These are phyloP conservation scores for Paraphoma sp. DNA, from an alignment of 2,329 filamentous ascomycete genomes.

Conservation along the genomic window DNA sequence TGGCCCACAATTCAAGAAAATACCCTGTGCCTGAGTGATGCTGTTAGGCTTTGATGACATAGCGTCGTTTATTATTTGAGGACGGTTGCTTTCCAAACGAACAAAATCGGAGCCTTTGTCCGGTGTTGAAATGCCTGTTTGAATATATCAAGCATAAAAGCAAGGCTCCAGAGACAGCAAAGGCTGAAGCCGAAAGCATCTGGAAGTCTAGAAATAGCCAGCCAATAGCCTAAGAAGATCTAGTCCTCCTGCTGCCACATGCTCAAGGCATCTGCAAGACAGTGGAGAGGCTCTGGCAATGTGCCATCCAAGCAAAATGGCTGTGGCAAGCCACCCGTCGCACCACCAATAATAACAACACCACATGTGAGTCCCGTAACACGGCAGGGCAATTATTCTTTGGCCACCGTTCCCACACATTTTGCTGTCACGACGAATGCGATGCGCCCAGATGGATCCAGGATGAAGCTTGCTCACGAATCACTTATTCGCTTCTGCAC, in stretches of 20 bases:
- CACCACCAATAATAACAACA: not conserved
- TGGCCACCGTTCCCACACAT: not conserved
- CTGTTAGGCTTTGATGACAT: slow-evolving; percentile 8
- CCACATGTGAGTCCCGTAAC: not conserved
- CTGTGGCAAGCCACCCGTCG: not conserved
- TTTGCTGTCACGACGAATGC: not conserved
- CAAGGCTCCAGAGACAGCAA: not conserved
- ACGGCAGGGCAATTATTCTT: not conserved
- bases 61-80: too few species aligned
- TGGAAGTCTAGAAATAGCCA: slow-evolving; percentile 6
- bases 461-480: not conserved
- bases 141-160: slow-evolving; percentile 7
- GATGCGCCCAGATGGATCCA: not conserved
- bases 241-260: not conserved
- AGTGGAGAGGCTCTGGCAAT: slow-evolving; percentile 6
- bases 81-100: not conserved
- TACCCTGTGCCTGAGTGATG: slow-evolving; percentile 15
- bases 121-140: slow-evolving; percentile 2
- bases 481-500: too few species aligned
- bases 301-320: not conserved
- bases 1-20: slow-evolving; percentile 27
- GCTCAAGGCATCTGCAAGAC: not conserved
- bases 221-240: slow-evolving; percentile 4
- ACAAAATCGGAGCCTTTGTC: not conserved
- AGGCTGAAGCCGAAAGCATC: slow-evolving; percentile 1